These are phyloP conservation scores for Picochlorum sp. DNA, from an alignment of 139 green algal species.

Conservation along the genomic window DNA sequence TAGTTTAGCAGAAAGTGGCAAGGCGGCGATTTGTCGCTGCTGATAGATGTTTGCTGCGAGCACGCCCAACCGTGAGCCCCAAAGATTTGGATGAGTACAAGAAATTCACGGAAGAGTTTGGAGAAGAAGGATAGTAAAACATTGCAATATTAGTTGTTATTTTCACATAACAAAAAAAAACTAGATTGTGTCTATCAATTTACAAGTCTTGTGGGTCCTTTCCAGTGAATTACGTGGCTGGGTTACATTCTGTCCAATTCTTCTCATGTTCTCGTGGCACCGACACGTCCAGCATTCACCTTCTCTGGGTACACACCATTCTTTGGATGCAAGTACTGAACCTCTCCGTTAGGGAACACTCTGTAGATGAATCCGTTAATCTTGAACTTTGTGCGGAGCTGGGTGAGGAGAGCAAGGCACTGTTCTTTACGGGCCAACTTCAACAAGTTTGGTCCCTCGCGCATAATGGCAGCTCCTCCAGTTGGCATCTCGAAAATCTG, in stretches of 20 bases:
- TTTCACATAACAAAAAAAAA: slow-evolving; percentile 3
- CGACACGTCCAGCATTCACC: slow-evolving; percentile 87
- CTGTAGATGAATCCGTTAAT: slow-evolving; percentile 82
- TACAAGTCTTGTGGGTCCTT: slow-evolving; percentile 40
- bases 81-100: slow-evolving; percentile 81
- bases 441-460: slow-evolving; percentile 94
- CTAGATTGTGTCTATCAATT: neutral
- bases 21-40: no score
- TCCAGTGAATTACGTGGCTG: slow-evolving; percentile 76
- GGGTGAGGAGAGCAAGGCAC: slow-evolving; percentile 88
- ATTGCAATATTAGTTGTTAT: neutral
- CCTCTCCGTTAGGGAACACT: slow-evolving; percentile 90
- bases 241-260: slow-evolving; percentile 90
- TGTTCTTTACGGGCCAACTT: slow-evolving; percentile 99
- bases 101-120: slow-evolving; percentile 94
- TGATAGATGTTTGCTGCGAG: no score
- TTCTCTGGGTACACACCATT: slow-evolving; percentile 99
- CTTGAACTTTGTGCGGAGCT: slow-evolving; percentile 99
- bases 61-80: slow-evolving; percentile 82
- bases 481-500: slow-evolving; percentile 99
- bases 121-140: slow-evolving; percentile 67
- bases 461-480: slow-evolving; percentile 96
- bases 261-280: slow-evolving; percentile 78
- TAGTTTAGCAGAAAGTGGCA: slow-evolving; percentile 64
- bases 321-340: slow-evolving; percentile 98